Conservation (phyloP, 345 rosid genomes). For the Lepidium didymum region DNA sequence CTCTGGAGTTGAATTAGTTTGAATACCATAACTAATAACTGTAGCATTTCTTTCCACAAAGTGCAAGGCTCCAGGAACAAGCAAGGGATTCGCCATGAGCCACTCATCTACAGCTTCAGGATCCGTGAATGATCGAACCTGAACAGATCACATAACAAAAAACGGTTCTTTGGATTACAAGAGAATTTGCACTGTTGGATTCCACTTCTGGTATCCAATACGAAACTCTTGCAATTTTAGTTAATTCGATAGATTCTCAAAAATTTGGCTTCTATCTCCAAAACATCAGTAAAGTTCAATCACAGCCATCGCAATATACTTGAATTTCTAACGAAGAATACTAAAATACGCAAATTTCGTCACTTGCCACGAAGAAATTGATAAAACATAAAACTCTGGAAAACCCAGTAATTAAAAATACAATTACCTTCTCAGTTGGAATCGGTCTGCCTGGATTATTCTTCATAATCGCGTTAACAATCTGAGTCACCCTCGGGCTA, state of each 20-base stretch:
- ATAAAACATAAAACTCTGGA: background rate
- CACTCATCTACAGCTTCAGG: conserved; percentile 54
- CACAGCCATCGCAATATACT: background rate
- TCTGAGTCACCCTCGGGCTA: conserved; percentile 22
- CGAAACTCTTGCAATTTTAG: background rate
- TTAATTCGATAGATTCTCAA: background rate
- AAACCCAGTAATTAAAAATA: background rate
- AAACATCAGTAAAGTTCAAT: background rate
- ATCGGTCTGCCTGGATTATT: conserved; percentile 74
- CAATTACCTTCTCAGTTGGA: conserved; percentile 43
- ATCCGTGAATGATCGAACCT: conserved; percentile 58
- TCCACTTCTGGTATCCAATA: background rate
- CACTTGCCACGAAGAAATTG: background rate
- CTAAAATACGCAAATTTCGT: background rate
- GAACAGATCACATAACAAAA: background rate
- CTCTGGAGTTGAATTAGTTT: conserved; percentile 71
- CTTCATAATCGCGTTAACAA: conserved; percentile 45
- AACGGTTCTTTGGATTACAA: background rate
- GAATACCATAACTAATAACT: conserved; percentile 69
- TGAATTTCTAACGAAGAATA: background rate
- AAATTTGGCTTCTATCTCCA: background rate
- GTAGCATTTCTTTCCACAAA: conserved; percentile 47
- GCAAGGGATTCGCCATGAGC: conserved; percentile 54
- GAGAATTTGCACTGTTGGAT: background rate
- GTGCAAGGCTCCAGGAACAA: conserved; percentile 71